Percentiles rank a stretch among this genome's conserved stretches.
Evolutionary conservation across 257 asterid species (phyloP).

Genomic region (Osmanthus fragrans): DNA sequence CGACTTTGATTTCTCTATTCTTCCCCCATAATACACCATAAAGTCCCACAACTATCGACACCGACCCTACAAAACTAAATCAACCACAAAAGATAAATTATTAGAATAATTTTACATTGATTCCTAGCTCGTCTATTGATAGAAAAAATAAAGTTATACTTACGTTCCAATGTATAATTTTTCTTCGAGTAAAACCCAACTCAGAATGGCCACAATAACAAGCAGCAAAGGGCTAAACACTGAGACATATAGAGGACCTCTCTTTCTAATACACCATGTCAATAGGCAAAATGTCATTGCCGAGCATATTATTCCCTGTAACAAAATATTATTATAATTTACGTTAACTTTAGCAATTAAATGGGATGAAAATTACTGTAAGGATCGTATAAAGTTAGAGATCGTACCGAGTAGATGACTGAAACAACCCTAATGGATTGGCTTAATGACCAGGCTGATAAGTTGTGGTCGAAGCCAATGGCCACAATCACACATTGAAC

Average conservation of each 20-base stretch:
- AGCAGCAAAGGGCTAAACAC: slow-evolving; percentile 89
- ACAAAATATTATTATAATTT: not conserved
- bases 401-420: slow-evolving; percentile 53
- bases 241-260: slow-evolving; percentile 83
- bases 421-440: slow-evolving; percentile 68
- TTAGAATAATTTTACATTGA: not conserved
- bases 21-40: slow-evolving; percentile 87
- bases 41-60: slow-evolving; percentile 65
- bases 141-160: slow-evolving; percentile 18
- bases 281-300: slow-evolving; percentile 71
- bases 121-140: not conserved
- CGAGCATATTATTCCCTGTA: slow-evolving; percentile 74
- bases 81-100: not conserved
- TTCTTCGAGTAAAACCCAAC: slow-evolving; percentile 83
- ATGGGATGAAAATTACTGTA: too few relatives aligned
- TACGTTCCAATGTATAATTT: slow-evolving; percentile 69
- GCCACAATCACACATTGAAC: slow-evolving; percentile 65
- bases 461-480: slow-evolving; percentile 48
- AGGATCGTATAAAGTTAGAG: too few relatives aligned
- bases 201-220: slow-evolving; percentile 76
- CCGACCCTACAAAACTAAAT: slow-evolving; percentile 65
- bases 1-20: slow-evolving; percentile 39
- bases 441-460: slow-evolving; percentile 70
- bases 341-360: too few relatives aligned
- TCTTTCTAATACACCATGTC: slow-evolving; percentile 77